Evolutionary conservation across 2,329 filamentous ascomycete species (phyloP), one percentile per base, ranked within the genome.

Genomic region (Fusarium concolor): DNA sequence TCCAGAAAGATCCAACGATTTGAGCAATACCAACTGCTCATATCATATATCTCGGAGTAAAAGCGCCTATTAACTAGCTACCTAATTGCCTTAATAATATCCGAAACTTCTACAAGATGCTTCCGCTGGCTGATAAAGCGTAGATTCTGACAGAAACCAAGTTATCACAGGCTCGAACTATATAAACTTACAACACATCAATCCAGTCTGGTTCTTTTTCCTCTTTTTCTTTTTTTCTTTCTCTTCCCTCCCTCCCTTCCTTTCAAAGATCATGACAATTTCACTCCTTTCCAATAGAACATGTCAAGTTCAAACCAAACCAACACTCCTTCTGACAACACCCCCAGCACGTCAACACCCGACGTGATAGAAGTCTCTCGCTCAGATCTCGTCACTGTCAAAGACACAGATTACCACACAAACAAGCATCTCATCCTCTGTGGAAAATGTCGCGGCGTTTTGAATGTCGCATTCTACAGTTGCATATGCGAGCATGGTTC

Each of bases 301-400:
- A 53, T 65, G 62, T 54, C 62, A 39, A 59, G 17, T 53, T 33
- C 60, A 54, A 22, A 10, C n/a, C 33, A 46, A 29, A 44, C 26
- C 11, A 20, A 11, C 45, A 33, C 55, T 11, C 39, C 53, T 38
- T 53, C 4, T 29, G 5, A 22, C 49, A 56, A 2, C 31, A 59
- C 57, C 31, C 38, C 57, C 10, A 44, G 10, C 22, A 28, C 45
- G 47, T 65, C 53, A 17, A 18, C 46, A 17, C 44, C 62, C 12
- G 53, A 65, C 44, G 62, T 65, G 10, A 43, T 65, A 44, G 62
- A 65, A 37, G 28, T 65, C 3, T 17, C 60, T n/a, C 62, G 62
- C 22, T 65, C 62, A 35, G 60, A 65, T 15, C 28, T 60, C 6
- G 12, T 50, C 29, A 55, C 47, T 8, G 49, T 61, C n/a, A 47